These are phyloP conservation scores for Ophiostoma pallidulum DNA, from an alignment of 2,329 filamentous ascomycete species.

Conservation along the genomic window DNA sequence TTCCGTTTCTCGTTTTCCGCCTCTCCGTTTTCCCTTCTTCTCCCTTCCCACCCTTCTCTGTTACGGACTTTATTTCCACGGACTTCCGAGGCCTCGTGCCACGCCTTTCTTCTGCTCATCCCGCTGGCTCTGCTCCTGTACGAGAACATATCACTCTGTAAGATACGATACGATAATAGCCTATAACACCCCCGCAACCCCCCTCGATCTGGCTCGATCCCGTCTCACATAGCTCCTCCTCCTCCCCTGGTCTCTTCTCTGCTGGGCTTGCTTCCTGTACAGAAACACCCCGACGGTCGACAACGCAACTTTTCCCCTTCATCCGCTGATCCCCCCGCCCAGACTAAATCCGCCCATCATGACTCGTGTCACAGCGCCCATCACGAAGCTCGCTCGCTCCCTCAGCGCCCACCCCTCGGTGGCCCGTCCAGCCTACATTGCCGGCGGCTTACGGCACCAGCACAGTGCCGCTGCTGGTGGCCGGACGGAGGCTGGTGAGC, in stretches of 20 bases:
- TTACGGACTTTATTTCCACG: not conserved
- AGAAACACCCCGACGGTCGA: no score
- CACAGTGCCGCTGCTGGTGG: conserved; percentile 32
- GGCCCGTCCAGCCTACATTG: conserved; percentile 23
- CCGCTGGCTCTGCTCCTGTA: not conserved
- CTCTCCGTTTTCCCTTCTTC: not conserved
- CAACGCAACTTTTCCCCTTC: not conserved
- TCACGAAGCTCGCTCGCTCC: conserved; percentile 39
- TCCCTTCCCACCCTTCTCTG: not conserved
- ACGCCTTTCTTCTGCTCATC: not conserved
- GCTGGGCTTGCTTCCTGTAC: no score
- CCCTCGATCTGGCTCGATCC: no score
- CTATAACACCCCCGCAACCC: no score
- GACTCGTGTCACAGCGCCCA: conserved; percentile 41
- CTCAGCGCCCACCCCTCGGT: conserved; percentile 34
- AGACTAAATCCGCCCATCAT: conserved; percentile 28
- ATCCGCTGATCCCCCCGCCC: no score
- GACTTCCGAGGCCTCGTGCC: conserved; percentile 5
- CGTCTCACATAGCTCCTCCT: no score
- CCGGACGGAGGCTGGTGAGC: conserved; percentile 33
- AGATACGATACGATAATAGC: no score
- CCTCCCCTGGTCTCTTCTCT: no score
- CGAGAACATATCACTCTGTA: no score
- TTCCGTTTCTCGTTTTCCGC: not conserved
- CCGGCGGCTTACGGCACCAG: conserved; percentile 21